Percentiles rank a stretch among this genome's conserved stretches.
These are phyloP conservation scores for Epichloe hybrida DNA, from an alignment of 2,329 filamentous ascomycete species.

Conservation along the genomic window DNA sequence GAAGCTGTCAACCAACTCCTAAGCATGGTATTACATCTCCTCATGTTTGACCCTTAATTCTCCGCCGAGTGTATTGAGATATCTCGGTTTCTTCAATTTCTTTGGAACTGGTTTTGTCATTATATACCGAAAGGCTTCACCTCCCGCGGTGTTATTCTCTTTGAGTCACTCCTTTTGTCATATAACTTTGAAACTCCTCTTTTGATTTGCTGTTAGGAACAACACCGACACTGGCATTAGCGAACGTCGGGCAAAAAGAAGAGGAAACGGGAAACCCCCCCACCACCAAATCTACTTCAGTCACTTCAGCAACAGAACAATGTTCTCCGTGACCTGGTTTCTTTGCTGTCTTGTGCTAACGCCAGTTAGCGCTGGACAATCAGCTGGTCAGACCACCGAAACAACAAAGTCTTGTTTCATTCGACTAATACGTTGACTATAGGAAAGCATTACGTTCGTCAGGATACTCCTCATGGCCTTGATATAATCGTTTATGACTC, in stretches of 20 bases:
- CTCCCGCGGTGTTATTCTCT: too few species aligned
- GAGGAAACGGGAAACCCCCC: background rate
- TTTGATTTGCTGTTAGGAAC: background rate
- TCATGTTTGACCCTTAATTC: background rate
- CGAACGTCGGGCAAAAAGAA: too few species aligned
- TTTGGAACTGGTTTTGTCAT: background rate
- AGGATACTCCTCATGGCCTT: background rate
- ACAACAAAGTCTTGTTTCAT: background rate
- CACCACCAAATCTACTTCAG: background rate
- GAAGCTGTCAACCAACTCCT: background rate
- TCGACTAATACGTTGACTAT: background rate
- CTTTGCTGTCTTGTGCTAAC: background rate
- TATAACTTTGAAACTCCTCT: background rate
- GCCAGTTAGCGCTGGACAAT: background rate
- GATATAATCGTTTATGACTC: constrained; percentile 23
- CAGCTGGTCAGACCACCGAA: background rate
- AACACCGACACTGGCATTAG: too few species aligned
- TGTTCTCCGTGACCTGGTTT: background rate
- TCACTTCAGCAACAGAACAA: background rate
- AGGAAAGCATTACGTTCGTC: background rate
- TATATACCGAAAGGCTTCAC: too few species aligned
- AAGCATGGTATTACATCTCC: background rate
- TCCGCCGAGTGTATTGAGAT: background rate
- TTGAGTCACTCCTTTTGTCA: too few species aligned
- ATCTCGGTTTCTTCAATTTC: background rate